These are phyloP conservation scores for Colletotrichum chrysophilum DNA, from an alignment of 2,329 filamentous ascomycete species.

Conservation along the genomic window DNA sequence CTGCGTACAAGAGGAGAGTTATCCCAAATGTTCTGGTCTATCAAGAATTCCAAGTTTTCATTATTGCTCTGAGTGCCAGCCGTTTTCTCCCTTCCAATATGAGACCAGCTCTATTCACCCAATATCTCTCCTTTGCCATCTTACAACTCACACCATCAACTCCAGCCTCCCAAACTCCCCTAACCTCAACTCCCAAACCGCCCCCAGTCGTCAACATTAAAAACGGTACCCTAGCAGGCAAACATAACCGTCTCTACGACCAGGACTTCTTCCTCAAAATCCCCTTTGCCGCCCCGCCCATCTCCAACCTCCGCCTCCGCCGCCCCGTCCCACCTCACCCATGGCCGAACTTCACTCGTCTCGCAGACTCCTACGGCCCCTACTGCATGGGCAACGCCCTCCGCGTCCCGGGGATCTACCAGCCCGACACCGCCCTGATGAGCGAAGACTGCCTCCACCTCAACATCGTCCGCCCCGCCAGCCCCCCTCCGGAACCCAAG, in stretches of 20 bases:
- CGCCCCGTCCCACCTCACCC: background rate
- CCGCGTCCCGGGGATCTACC: background rate
- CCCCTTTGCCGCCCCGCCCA: constrained; percentile 45
- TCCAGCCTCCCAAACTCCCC: background rate
- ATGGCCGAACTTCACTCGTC: background rate
- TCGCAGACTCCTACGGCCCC: constrained; percentile 48
- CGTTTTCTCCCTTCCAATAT: background rate
- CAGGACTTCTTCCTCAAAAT: constrained; percentile 51
- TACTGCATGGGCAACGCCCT: constrained; percentile 34
- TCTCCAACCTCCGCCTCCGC: background rate
- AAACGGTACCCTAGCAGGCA: background rate
- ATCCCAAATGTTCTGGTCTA: accelerated
- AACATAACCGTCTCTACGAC: background rate
- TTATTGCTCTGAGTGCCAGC: background rate
- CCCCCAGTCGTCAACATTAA: background rate
- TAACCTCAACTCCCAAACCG: background rate
- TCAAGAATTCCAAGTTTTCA: background rate
- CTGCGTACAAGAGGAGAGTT: background rate
- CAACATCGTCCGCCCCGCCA: constrained; percentile 27
- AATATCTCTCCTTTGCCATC: background rate
- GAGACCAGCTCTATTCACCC: background rate
- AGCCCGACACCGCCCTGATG: background rate
- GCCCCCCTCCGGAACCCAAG: constrained; percentile 1
- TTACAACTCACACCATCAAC: background rate
- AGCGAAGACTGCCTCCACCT: constrained; percentile 30